Percentiles rank a stretch among this genome's conserved stretches.
Evolutionary conservation across 2,329 filamentous ascomycete species (phyloP).

Genomic region (Ophiostoma ulmi): DNA sequence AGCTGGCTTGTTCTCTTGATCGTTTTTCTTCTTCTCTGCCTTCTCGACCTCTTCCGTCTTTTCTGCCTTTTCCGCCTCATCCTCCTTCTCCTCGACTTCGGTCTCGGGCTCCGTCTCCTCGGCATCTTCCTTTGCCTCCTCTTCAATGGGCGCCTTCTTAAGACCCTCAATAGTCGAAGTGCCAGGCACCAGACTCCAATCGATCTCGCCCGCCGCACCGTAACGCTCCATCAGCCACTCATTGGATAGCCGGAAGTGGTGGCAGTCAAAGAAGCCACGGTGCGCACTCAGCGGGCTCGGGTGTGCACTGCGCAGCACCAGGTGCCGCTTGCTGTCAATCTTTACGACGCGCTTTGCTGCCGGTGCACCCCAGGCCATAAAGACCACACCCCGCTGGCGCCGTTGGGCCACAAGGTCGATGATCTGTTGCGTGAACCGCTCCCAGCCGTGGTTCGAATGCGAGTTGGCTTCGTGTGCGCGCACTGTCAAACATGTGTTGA

Average conservation of each 20-base stretch:
- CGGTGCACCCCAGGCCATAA: conserved; percentile 86
- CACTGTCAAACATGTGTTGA: conserved; percentile 94
- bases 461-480: conserved; percentile 82
- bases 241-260: conserved; percentile 76
- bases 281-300: conserved; percentile 86
- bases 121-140: conserved; percentile 16
- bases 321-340: conserved; percentile 67
- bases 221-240: conserved; percentile 78
- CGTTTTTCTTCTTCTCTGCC: conserved; percentile 23
- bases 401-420: conserved; percentile 81
- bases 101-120: conserved; percentile 23
- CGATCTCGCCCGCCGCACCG: conserved; percentile 72
- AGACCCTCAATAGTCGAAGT: conserved; percentile 29
- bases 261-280: conserved; percentile 76
- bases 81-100: conserved; percentile 12
- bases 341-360: conserved; percentile 73
- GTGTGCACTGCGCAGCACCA: conserved; percentile 81
- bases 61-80: not conserved
- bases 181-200: conserved; percentile 64
- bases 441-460: conserved; percentile 85
- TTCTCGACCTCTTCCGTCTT: not conserved
- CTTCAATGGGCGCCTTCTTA: conserved; percentile 12
- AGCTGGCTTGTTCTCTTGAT: not conserved
- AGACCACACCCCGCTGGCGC: conserved; percentile 77
- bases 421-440: conserved; percentile 82